Evolutionary conservation across 257 asterid species (phyloP), one percentile per base, ranked within the genome.

Genomic region (Plectranthus barbatus): DNA sequence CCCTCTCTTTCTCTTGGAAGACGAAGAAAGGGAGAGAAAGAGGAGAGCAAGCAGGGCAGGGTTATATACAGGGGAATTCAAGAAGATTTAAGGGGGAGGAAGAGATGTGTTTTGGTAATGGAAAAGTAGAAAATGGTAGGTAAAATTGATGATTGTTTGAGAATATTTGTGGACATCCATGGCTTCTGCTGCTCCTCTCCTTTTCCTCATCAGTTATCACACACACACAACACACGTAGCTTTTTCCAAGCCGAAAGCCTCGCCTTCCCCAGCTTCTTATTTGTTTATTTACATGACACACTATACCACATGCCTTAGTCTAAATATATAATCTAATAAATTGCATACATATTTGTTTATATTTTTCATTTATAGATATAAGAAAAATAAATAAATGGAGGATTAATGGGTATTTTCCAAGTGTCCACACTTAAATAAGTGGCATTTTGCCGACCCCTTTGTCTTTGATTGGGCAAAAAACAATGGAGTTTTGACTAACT

Each of bases 211-310:
- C 76, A 48, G 65, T 56, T 18, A 23, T 60, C 45, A 52, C 44
- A 70, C 54, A 45, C 64, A 66, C n/a, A n/a, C n/a, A n/a, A n/a
- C n/a, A n/a, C n/a, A n/a, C n/a, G n/a, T n/a, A n/a, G 69, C 74
- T 68, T 68, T 33, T 76, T 78, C 82, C 72, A 63, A 68, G 73
- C 82, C 90, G 75, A 65, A 76, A 56, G 80, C 71, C 50, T 76
- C 94, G 84, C 81, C 24, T 17, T 17, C 49, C 63, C 62, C 29
- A 48, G 75, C 69, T 52, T 60, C 31, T 53, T 62, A 64, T 37
- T 37, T 36, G 7, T 4, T 34, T 34, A 34, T 6, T 36, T n/a
- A n/a, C n/a, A n/a, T n/a, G n/a, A n/a, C n/a, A n/a, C n/a, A n/a
- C n/a, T n/a, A n/a, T n/a, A n/a, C n/a, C n/a, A n/a, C n/a, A n/a